Percentiles rank a stretch among this genome's conserved stretches.
phyloP scores from a whole-genome alignment of 2,329 filamentous ascomycete genomes.

The Monilinia vaccinii-corymbosi region DNA sequence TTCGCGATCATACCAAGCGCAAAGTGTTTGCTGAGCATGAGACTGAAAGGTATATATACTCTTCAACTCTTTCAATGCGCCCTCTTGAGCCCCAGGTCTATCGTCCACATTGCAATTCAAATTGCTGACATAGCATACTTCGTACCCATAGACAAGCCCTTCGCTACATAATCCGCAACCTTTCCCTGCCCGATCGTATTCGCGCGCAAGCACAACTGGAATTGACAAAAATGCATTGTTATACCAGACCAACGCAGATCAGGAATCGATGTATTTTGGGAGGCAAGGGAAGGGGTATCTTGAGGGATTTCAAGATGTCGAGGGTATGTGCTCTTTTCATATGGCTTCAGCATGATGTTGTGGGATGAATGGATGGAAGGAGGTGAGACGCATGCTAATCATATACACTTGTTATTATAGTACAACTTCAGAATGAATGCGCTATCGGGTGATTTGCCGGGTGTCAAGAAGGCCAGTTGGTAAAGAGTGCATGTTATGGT shows the following conservation, averaged over 20 bases:
- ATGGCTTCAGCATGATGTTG: not conserved
- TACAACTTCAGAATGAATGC: slow-evolving; percentile 91
- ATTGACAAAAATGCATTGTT: slow-evolving; percentile 89
- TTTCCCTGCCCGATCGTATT: slow-evolving; percentile 68
- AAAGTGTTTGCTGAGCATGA: slow-evolving; percentile 84
- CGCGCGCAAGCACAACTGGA: slow-evolving; percentile 90
- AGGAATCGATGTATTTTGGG: slow-evolving; percentile 87
- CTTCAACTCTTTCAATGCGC: not conserved
- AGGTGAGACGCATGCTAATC: not conserved
- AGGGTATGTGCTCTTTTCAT: slow-evolving; percentile 55
- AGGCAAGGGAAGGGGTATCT: slow-evolving; percentile 82
- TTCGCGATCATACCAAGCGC: slow-evolving; percentile 95
- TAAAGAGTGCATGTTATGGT: slow-evolving; percentile 38
- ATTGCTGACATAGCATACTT: slow-evolving; percentile 4
- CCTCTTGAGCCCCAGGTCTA: not conserved
- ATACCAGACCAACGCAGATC: slow-evolving; percentile 89
- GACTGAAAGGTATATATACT: slow-evolving; percentile 56
- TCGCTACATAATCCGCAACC: slow-evolving; percentile 90
- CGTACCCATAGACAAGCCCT: slow-evolving; percentile 67
- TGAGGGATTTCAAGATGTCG: slow-evolving; percentile 85
- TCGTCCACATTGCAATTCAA: not conserved
- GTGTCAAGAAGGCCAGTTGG: slow-evolving; percentile 96
- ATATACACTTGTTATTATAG: slow-evolving; percentile 38
- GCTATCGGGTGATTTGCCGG: slow-evolving; percentile 73
- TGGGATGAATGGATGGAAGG: not conserved